phyloP scores from a whole-genome alignment of 176 grass and related monocot species.

The Miscanthus lutarioriparius region DNA sequence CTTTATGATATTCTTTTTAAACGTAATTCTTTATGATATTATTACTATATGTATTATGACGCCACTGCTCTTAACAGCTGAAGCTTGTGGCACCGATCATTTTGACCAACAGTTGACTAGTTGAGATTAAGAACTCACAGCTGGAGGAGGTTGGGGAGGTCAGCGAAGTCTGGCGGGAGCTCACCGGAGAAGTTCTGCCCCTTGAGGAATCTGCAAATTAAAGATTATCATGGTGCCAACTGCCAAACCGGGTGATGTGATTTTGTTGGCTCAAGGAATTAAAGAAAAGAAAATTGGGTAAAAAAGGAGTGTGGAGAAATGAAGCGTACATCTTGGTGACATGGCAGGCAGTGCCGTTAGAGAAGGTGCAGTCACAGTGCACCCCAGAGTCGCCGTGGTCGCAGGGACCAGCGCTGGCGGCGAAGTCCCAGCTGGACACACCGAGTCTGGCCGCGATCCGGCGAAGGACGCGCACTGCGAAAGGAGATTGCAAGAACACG shows the following conservation, averaged over 20 bases:
- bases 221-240: neutral
- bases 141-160: slow-evolving; percentile 64
- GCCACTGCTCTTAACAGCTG: neutral
- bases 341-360: slow-evolving; percentile 60
- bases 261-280: neutral
- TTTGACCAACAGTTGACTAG: neutral
- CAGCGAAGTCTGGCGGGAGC: slow-evolving; percentile 67
- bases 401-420: slow-evolving; percentile 36
- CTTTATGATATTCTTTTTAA: neutral
- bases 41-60: neutral
- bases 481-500: neutral
- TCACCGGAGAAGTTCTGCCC: slow-evolving; percentile 59
- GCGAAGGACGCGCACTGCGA: slow-evolving; percentile 48
- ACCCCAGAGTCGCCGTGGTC: slow-evolving; percentile 18
- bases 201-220: slow-evolving; percentile 47
- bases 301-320: neutral
- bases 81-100: neutral
- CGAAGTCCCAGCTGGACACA: slow-evolving; percentile 66
- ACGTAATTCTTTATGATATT: neutral
- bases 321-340: slow-evolving; percentile 52
- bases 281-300: neutral
- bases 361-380: slow-evolving; percentile 70
- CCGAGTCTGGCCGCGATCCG: slow-evolving; percentile 43
- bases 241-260: neutral
- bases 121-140: slow-evolving; percentile 52